Evolutionary conservation across 352 stramenopile species (phyloP).

Genomic region (Globisporangium irregulare): DNA sequence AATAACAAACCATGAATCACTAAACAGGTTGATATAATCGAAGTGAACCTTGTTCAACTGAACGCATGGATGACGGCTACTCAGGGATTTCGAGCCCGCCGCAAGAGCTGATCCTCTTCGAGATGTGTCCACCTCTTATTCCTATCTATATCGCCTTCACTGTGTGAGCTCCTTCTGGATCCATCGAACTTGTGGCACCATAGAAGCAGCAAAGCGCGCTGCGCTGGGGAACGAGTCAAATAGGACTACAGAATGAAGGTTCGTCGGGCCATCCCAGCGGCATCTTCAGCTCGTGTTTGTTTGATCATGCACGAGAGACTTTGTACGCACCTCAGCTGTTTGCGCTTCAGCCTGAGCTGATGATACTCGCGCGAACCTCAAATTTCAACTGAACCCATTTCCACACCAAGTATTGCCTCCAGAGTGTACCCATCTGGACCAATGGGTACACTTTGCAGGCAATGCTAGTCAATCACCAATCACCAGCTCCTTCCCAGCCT

Average conservation of each 20-base stretch:
- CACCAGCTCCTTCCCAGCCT: too few species aligned
- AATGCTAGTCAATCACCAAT: too few species aligned
- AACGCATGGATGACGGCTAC: too few species aligned
- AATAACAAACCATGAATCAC: background rate
- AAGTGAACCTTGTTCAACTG: too few species aligned
- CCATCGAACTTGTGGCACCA: background rate
- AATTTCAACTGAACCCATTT: background rate
- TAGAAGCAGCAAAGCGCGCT: background rate
- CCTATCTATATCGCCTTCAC: background rate
- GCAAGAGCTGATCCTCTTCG: too few species aligned
- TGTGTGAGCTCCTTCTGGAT: background rate
- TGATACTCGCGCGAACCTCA: background rate
- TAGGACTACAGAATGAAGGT: background rate
- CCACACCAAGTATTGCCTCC: background rate
- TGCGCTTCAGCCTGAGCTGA: background rate
- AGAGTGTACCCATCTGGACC: background rate
- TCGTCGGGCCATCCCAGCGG: background rate
- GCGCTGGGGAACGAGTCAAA: background rate
- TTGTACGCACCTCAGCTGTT: too few species aligned
- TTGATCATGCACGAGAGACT: background rate
- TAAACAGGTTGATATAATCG: background rate
- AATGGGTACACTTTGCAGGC: background rate
- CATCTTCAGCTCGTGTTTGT: background rate
- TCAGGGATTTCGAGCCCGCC: too few species aligned
- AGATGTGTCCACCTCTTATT: background rate